These are phyloP conservation scores for Eucalyptus dawsonii DNA, from an alignment of 345 rosid species.

Conservation along the genomic window DNA sequence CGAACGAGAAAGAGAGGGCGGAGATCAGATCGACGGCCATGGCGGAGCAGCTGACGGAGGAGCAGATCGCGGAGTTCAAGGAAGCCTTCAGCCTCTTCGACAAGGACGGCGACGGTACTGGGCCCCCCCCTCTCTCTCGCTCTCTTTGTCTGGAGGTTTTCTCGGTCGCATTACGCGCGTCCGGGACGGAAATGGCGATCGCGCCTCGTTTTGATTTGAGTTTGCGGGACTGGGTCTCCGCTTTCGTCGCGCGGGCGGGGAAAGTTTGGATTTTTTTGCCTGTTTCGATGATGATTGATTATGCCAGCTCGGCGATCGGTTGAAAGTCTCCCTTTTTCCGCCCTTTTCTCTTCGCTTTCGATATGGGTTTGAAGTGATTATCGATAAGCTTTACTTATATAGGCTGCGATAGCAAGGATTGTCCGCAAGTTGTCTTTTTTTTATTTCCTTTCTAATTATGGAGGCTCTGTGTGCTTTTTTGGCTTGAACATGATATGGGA, in stretches of 20 bases:
- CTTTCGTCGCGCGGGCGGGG: background rate
- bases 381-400: background rate
- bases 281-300: background rate
- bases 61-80: slow-evolving; percentile 26
- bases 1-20: background rate
- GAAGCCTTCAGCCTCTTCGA: slow-evolving; percentile 23
- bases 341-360: background rate
- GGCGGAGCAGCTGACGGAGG: slow-evolving; percentile 17
- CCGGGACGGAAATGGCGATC: background rate
- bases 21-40: background rate
- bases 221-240: background rate
- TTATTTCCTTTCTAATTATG: background rate
- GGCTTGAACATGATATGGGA: background rate
- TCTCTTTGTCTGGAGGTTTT: background rate
- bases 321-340: background rate
- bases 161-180: background rate
- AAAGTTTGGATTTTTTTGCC: background rate
- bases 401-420: background rate
- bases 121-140: background rate
- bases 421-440: background rate
- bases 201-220: background rate
- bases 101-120: slow-evolving; percentile 21
- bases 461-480: background rate
- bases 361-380: background rate
- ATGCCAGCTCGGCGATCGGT: background rate